Conservation (phyloP, 805 yeast species). For the Jamesozyma jinghongensis region DNA sequence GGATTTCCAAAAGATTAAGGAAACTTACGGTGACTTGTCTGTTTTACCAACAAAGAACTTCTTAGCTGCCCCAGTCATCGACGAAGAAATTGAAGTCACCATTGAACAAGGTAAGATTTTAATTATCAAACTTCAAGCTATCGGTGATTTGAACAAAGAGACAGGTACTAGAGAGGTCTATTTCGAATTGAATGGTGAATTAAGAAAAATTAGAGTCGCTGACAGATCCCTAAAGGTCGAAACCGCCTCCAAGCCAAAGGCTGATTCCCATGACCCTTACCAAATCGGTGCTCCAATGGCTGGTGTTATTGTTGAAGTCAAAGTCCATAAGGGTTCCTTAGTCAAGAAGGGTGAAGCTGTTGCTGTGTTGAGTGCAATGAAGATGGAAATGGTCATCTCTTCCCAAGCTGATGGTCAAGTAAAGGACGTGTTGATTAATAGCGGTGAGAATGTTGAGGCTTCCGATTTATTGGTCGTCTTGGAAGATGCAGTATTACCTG, state of each 20-base stretch:
- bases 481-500: conserved; percentile 22
- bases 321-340: conserved; percentile 76
- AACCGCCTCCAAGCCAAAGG: conserved; percentile 80
- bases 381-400: conserved; percentile 98
- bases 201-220: conserved; percentile 87
- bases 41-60: conserved; percentile 90
- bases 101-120: conserved; percentile 93
- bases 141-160: conserved; percentile 76
- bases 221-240: conserved; percentile 85
- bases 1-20: conserved; percentile 63
- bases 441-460: conserved; percentile 94
- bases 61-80: conserved; percentile 77
- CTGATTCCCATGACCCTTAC: conserved; percentile 74
- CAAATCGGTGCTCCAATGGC: conserved; percentile 99
- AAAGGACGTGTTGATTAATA: conserved; percentile 65
- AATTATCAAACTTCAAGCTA: conserved; percentile 83
- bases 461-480: conserved; percentile 72
- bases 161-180: conserved; percentile 94
- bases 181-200: conserved; percentile 97
- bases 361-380: conserved; percentile 94
- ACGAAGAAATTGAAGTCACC: conserved; percentile 80
- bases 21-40: conserved; percentile 83
- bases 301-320: conserved; percentile 92
- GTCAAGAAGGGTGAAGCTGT: conserved; percentile 95
- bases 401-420: conserved; percentile 85